Conservation (phyloP, 2,329 filamentous ascomycete species). For the Aulographum hederae region DNA sequence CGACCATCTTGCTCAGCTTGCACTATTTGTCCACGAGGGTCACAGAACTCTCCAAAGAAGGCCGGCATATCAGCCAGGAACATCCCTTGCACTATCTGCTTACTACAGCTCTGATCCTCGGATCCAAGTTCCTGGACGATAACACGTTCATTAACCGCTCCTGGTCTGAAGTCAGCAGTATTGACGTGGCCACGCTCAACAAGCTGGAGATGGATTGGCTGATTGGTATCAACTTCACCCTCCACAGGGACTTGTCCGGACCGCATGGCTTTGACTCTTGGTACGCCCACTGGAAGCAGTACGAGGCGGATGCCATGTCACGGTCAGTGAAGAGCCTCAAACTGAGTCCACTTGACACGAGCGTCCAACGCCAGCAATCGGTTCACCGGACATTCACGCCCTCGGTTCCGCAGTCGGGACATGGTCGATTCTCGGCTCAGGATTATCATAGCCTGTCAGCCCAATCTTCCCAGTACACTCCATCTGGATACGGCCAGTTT, state of each 20-base stretch:
- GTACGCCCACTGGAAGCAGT: constrained; percentile 48
- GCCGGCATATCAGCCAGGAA: constrained; percentile 27
- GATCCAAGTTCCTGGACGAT: constrained; percentile 91
- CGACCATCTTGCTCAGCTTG: constrained; percentile 77
- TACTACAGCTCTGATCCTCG: constrained; percentile 67
- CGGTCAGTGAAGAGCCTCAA: constrained; percentile 17
- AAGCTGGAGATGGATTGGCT: constrained; percentile 78
- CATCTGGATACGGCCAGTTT: constrained; percentile 16
- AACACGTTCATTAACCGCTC: constrained; percentile 96
- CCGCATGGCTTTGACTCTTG: constrained; percentile 52
- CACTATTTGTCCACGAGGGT: constrained; percentile 76
- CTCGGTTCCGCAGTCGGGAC: constrained; percentile 15
- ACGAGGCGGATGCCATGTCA: constrained; percentile 32
- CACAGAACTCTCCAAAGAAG: constrained; percentile 44
- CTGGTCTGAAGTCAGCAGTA: constrained; percentile 89
- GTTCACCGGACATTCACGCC: constrained; percentile 22
- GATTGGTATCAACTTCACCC: constrained; percentile 59
- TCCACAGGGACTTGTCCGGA: constrained; percentile 70
- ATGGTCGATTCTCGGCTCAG: constrained; percentile 24
- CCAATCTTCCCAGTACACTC: constrained; percentile 11
- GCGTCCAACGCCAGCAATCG: constrained; percentile 33
- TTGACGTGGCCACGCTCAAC: constrained; percentile 70
- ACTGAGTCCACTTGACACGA: constrained; percentile 47
- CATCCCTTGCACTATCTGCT: constrained; percentile 76
- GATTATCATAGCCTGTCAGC: constrained; percentile 16